These are phyloP conservation scores for Penicillium herquei DNA, from an alignment of 495 filamentous ascomycete species.

Conservation along the genomic window DNA sequence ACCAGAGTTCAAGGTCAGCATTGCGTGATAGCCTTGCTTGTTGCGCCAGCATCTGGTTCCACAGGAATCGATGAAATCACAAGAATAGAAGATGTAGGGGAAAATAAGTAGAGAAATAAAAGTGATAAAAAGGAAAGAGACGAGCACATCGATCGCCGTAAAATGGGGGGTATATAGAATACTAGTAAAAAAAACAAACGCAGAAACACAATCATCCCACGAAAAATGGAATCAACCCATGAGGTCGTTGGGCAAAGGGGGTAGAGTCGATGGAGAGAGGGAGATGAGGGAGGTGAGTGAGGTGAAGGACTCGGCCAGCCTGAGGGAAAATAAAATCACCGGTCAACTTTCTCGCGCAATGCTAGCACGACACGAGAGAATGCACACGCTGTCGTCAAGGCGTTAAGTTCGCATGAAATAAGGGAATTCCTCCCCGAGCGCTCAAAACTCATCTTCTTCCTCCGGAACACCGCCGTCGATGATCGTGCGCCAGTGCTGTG, in stretches of 20 bases:
- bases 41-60: conserved; percentile 27
- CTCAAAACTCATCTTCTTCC: conserved; percentile 39
- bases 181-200: conserved; percentile 14
- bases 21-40: conserved; percentile 15
- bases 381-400: conserved; percentile 43
- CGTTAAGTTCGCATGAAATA: conserved; percentile 38
- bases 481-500: conserved; percentile 96
- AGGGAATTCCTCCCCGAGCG: conserved; percentile 13
- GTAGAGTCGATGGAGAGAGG: not conserved
- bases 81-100: conserved; percentile 1
- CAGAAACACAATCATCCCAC: conserved; percentile 18
- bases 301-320: conserved; percentile 18
- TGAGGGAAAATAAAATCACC: conserved; percentile 12
- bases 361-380: conserved; percentile 23
- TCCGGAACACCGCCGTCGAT: conserved; percentile 65
- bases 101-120: conserved; percentile 14
- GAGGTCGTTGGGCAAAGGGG: not conserved
- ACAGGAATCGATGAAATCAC: conserved; percentile 14
- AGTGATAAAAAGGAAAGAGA: conserved; percentile 17
- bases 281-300: not conserved
- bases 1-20: conserved; percentile 19
- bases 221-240: conserved; percentile 5
- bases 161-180: conserved; percentile 38
- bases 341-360: conserved; percentile 22
- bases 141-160: conserved; percentile 23